These are phyloP conservation scores for Ceratopteris richardii DNA, from an alignment of 75 land plant genomes.

Conservation along the genomic window DNA sequence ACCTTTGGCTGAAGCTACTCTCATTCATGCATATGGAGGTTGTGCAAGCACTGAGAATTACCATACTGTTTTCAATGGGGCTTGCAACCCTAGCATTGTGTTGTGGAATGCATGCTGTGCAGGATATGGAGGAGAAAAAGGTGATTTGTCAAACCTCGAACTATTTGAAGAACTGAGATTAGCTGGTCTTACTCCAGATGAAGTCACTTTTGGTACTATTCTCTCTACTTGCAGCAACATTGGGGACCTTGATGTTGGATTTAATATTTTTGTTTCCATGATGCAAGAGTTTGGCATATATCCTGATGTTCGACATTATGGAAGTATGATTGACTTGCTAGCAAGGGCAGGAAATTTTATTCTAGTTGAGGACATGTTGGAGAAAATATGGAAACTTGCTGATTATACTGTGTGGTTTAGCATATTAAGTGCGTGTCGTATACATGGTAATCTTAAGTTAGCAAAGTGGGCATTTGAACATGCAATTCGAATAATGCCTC, in stretches of 20 bases:
- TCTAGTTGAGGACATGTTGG: conserved; percentile 21
- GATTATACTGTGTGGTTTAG: conserved; percentile 30
- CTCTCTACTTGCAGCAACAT: conserved; percentile 25
- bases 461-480: conserved; percentile 21
- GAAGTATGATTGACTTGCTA: conserved; percentile 25
- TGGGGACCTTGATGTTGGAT: conserved; percentile 18
- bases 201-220: conserved; percentile 20
- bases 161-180: conserved; percentile 16
- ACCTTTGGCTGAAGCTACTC: not conserved
- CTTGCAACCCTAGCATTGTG: conserved; percentile 4
- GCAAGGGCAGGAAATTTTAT: conserved; percentile 18
- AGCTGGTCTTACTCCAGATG: conserved; percentile 9
- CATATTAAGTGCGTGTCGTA: conserved; percentile 34
- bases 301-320: conserved; percentile 20
- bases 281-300: conserved; percentile 4
- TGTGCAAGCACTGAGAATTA: conserved; percentile 11
- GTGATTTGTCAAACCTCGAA: conserved; percentile 2
- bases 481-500: conserved; percentile 19
- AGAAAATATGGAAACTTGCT: conserved; percentile 24
- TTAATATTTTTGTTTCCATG: conserved; percentile 11
- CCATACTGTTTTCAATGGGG: conserved; percentile 3
- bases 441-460: conserved; percentile 22
- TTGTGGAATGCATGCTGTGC: conserved; percentile 25
- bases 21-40: conserved; percentile 1
- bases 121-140: conserved; percentile 27